These are phyloP conservation scores for Spencermartinsiella ligniputridi DNA, from an alignment of 1,139 yeast species.

Conservation along the genomic window DNA sequence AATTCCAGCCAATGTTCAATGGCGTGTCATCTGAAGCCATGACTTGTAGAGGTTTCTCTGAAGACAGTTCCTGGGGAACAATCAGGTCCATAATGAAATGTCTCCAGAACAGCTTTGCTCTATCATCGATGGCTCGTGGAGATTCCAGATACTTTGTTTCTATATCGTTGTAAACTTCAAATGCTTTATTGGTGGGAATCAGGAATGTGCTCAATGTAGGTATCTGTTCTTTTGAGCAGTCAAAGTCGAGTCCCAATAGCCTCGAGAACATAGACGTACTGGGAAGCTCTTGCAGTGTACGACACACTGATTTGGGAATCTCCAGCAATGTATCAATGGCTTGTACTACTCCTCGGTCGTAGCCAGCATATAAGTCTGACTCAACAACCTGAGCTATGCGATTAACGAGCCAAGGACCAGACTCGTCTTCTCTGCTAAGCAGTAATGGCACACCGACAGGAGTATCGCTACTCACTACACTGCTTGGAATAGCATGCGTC, in stretches of 20 bases:
- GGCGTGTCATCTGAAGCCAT: conserved; percentile 26
- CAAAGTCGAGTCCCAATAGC: conserved; percentile 23
- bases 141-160: conserved; percentile 45
- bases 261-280: conserved; percentile 24
- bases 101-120: conserved; percentile 33
- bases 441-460: conserved; percentile 1
- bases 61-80: conserved; percentile 26
- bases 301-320: conserved; percentile 43
- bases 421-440: neutral
- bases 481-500: conserved; percentile 2
- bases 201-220: conserved; percentile 36
- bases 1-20: conserved; percentile 17
- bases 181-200: conserved; percentile 43
- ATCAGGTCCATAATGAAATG: conserved; percentile 33
- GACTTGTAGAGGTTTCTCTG: conserved; percentile 27
- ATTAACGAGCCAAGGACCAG: conserved; percentile 8
- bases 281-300: conserved; percentile 31
- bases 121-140: conserved; percentile 37
- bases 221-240: conserved; percentile 17
- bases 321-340: conserved; percentile 56
- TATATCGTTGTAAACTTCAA: conserved; percentile 38
- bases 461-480: neutral
- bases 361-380: conserved; percentile 58
- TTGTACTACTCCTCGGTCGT: conserved; percentile 69
- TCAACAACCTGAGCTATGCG: conserved; percentile 51